Evolutionary conservation across 192 early-diverging fungal genomes (phyloP), one percentile per base, ranked within the genome.

Genomic region (Backusella psychrophila): DNA sequence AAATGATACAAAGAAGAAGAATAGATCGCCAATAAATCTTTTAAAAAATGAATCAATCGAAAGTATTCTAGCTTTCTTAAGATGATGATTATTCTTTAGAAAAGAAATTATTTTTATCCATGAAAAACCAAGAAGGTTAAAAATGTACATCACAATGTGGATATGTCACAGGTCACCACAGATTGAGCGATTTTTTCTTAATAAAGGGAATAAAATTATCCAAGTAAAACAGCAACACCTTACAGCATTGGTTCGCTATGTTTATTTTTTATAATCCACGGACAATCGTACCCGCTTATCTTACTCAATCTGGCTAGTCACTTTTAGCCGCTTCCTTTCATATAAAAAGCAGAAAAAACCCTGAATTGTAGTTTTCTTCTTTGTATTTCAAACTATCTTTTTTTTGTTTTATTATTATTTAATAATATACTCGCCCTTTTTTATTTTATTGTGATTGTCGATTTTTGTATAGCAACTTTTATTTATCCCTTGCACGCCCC

Each of bases 291-390:
- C 68, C 35, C 66, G 66, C 66, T 69, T 69, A 69, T 69, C 68
- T 69, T 69, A 41, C 38, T 38, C 68, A 69, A 69, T 69, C 68
- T 23, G 68, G 38, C 36, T 69, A 36, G 66, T 67, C 19, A 67
- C 9, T n/a, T 21, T 69, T 38, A 21, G 12, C 12, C 36, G 19
- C 11, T 23, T 39, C 41, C 23, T 69, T 69, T 69, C 39, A 26
- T 38, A 69, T 39, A 39, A 69, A 39, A 68, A 38, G 33, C 34
- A 33, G 31, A 26, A 68, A 35, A 34, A 68, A 68, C 66, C 9
- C n/a, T 36, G 15, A 68, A 68, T 36, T 63, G 11, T 26, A 14
- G 3, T 21, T 53, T 53, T 56, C 21, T 56, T 56, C 21, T 56
- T 56, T 59, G 9, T 59, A 29, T 59, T 26, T 59, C 52, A 56